Conservation (phyloP, 2,329 filamentous ascomycete species). For the Polychaeton citri region DNA sequence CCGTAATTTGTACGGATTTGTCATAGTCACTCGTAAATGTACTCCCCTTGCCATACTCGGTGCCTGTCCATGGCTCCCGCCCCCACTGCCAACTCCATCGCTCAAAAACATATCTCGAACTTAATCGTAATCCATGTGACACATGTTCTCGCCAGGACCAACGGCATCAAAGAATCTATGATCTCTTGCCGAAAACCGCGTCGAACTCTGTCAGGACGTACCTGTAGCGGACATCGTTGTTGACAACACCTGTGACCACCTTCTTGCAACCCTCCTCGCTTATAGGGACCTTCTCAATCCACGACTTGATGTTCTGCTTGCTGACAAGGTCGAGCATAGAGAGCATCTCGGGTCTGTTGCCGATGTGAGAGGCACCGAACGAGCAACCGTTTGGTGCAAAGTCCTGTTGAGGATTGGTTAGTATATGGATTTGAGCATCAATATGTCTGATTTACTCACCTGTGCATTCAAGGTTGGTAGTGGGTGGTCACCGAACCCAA, state of each 20-base stretch:
- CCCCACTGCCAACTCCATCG: not conserved
- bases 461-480: constrained; percentile 38
- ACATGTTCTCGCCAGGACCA: no score
- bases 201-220: constrained; percentile 58
- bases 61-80: no score
- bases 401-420: constrained; percentile 53
- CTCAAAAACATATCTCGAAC: not conserved
- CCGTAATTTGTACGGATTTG: no score
- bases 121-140: not conserved
- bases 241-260: constrained; percentile 51
- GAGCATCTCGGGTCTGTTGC: constrained; percentile 36
- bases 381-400: constrained; percentile 58
- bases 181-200: constrained; percentile 47
- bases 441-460: not conserved
- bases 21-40: no score
- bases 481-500: constrained; percentile 66
- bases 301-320: constrained; percentile 39
- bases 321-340: constrained; percentile 38
- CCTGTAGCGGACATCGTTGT: constrained; percentile 58
- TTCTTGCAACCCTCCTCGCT: constrained; percentile 55
- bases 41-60: no score
- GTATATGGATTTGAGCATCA: not conserved
- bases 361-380: constrained; percentile 38
- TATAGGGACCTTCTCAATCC: constrained; percentile 57
- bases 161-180: constrained; percentile 15